phyloP scores from a whole-genome alignment of 495 filamentous ascomycete species.

The Trichoderma erinaceum region DNA sequence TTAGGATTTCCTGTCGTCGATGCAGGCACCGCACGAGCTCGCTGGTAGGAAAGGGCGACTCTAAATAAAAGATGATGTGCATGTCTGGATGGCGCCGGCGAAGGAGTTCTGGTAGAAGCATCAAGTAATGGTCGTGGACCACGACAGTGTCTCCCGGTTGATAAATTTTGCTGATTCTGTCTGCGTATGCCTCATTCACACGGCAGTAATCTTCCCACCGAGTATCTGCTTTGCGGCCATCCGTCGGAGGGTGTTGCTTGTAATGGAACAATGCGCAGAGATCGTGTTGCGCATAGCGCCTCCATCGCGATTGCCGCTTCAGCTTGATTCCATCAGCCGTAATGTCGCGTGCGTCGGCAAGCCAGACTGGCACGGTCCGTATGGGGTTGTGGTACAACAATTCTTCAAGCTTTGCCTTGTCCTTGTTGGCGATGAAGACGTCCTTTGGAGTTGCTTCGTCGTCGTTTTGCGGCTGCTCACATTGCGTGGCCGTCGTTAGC shows the following conservation, averaged over 20 bases:
- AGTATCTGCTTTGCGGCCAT: constrained; percentile 69
- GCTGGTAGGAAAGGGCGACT: constrained; percentile 88
- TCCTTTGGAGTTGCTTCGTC: constrained; percentile 61
- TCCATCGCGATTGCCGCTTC: constrained; percentile 74
- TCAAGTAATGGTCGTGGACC: constrained; percentile 86
- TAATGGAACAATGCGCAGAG: constrained; percentile 92
- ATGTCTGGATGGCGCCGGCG: constrained; percentile 74
- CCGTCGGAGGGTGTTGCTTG: constrained; percentile 79
- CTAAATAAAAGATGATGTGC: constrained; percentile 85
- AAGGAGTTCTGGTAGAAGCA: constrained; percentile 77
- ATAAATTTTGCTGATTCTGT: constrained; percentile 75
- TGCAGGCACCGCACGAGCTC: constrained; percentile 84
- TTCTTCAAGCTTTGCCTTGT: constrained; percentile 61
- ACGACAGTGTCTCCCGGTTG: constrained; percentile 83
- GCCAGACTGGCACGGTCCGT: constrained; percentile 76
- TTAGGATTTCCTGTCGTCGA: constrained; percentile 76
- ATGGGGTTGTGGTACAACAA: constrained; percentile 53
- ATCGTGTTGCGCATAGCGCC: constrained; percentile 80
- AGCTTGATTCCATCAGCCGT: constrained; percentile 57
- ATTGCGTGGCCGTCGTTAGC: constrained; percentile 34
- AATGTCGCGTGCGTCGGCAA: constrained; percentile 61
- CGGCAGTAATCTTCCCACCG: constrained; percentile 85
- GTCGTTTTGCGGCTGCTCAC: constrained; percentile 55
- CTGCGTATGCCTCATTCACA: constrained; percentile 81
- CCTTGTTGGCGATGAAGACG: constrained; percentile 54